A percentile compares a stretch with the other conserved stretches of the same genome.
Evolutionary conservation across 2,329 filamentous ascomycete species (phyloP).

Genomic region (Coniochaeta hoffmannii): DNA sequence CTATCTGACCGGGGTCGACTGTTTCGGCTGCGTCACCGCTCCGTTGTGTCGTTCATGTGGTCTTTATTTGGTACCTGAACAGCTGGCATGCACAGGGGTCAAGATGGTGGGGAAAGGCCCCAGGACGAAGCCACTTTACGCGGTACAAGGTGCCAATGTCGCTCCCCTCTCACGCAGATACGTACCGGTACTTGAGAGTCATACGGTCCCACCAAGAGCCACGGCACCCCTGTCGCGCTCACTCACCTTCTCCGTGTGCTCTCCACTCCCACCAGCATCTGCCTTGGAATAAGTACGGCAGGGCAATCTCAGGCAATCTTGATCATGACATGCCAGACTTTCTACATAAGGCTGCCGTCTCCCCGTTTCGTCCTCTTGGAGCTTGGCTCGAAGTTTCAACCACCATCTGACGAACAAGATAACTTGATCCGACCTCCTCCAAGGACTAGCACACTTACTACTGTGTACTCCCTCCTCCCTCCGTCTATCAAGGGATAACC

Average conservation of each 20-base stretch:
- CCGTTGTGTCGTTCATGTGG: background rate
- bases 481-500: background rate
- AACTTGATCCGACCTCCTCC: background rate
- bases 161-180: background rate
- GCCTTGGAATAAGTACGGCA: background rate
- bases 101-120: background rate
- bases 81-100: background rate
- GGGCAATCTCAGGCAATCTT: slow-evolving; percentile 2
- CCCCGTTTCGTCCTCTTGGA: background rate
- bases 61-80: slow-evolving; percentile 3
- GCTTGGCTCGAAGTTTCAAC: background rate
- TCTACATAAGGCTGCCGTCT: slow-evolving; percentile 4
- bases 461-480: too few relatives aligned
- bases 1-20: background rate
- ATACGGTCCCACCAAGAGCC: background rate
- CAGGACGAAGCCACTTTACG: background rate
- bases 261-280: slow-evolving; percentile 2
- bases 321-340: slow-evolving; percentile 2
- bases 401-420: background rate
- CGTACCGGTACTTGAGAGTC: slow-evolving; percentile 4
- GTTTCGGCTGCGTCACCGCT: slow-evolving; percentile 3
- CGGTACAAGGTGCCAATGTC: background rate
- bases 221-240: background rate
- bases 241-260: slow-evolving; percentile 3
- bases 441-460: background rate